These are phyloP conservation scores for Micractinium sp. DNA, from an alignment of 139 green algal genomes.

Conservation along the genomic window DNA sequence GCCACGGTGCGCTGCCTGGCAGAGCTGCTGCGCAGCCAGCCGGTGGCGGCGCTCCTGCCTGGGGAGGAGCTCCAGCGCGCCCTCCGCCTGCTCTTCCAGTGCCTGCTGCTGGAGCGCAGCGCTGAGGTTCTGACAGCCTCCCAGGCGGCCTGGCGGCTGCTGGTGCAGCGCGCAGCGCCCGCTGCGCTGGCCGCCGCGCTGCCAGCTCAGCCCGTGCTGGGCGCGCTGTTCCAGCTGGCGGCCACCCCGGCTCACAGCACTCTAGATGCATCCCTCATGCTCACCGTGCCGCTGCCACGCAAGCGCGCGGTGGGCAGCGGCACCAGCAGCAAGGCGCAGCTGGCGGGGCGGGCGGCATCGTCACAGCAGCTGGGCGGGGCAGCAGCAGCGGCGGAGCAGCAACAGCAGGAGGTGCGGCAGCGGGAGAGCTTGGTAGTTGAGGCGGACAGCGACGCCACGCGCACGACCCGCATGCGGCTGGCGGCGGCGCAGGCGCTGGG, in stretches of 20 bases:
- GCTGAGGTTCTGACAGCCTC: slow-evolving; percentile 50
- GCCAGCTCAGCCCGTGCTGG: slow-evolving; percentile 8
- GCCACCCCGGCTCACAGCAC: slow-evolving; percentile 40
- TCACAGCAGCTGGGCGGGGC: neutral
- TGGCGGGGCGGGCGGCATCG: neutral
- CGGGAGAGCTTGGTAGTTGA: slow-evolving; percentile 38
- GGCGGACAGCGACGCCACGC: slow-evolving; percentile 39
- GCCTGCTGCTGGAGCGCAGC: slow-evolving; percentile 78
- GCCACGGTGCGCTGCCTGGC: slow-evolving; percentile 70
- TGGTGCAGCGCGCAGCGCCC: slow-evolving; percentile 52
- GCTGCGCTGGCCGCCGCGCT: neutral
- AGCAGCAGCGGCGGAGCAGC: neutral
- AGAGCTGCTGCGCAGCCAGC: slow-evolving; percentile 48
- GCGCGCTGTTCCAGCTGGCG: slow-evolving; percentile 46
- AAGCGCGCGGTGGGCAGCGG: neutral
- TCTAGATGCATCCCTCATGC: slow-evolving; percentile 35
- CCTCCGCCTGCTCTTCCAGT: slow-evolving; percentile 78
- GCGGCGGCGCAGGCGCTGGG: slow-evolving; percentile 55
- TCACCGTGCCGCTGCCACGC: slow-evolving; percentile 17
- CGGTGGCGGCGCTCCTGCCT: slow-evolving; percentile 47
- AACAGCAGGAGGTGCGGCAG: slow-evolving; percentile 11
- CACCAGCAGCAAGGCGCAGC: slow-evolving; percentile 14
- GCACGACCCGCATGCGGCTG: slow-evolving; percentile 64
- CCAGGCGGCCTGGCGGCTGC: slow-evolving; percentile 67
- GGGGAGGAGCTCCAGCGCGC: slow-evolving; percentile 49